Evolutionary conservation across 2,329 filamentous ascomycete genomes (phyloP).

Genomic region (Aspergillus quadrilineatus): DNA sequence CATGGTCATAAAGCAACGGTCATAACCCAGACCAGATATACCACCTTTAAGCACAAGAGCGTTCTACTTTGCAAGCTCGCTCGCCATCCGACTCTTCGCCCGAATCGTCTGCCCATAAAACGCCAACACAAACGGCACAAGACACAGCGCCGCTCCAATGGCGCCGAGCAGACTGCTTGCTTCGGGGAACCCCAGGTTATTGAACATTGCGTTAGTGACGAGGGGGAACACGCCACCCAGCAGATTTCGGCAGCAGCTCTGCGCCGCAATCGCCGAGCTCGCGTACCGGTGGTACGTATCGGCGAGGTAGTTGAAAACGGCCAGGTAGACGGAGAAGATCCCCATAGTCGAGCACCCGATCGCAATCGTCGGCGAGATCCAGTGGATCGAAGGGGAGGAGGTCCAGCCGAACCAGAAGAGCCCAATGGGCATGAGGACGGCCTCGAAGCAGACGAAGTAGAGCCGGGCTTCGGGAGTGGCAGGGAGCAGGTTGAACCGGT

Average conservation of each 20-base stretch:
- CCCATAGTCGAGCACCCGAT: constrained; percentile 75
- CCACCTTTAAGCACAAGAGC: not conserved
- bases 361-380: constrained; percentile 70
- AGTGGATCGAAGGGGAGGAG: constrained; percentile 60
- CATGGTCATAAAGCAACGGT: not conserved
- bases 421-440: constrained; percentile 72
- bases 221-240: constrained; percentile 79
- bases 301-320: constrained; percentile 86
- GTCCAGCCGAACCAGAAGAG: constrained; percentile 81
- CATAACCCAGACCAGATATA: not conserved
- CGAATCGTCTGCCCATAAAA: constrained; percentile 77
- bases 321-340: constrained; percentile 79
- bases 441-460: constrained; percentile 79
- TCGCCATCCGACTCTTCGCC: constrained; percentile 72
- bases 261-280: constrained; percentile 77
- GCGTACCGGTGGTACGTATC: constrained; percentile 82
- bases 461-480: constrained; percentile 71
- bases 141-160: constrained; percentile 64
- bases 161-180: constrained; percentile 76
- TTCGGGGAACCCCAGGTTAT: constrained; percentile 65
- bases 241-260: constrained; percentile 82
- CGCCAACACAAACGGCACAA: constrained; percentile 84
- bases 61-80: constrained; percentile 31
- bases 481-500: constrained; percentile 46
- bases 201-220: constrained; percentile 71